Base-by-base conservation (phyloP, 1,284 basidiomycete genomes). In the Kalmanozyma brasiliensis region DNA sequence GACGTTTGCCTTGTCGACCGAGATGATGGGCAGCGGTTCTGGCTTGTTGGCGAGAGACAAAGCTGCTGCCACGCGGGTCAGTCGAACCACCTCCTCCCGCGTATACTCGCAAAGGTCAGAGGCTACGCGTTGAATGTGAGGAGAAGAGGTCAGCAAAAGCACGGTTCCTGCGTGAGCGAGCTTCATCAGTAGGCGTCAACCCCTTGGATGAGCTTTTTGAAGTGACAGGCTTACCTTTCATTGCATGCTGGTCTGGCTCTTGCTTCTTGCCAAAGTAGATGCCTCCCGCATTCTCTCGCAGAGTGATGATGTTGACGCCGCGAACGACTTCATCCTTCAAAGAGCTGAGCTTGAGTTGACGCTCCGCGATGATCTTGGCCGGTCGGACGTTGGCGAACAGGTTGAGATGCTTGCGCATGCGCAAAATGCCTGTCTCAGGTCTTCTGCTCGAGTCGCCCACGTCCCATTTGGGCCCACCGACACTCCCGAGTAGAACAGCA, bases 401-500 rank as follows among this genome's bases (percentile, higher is more conserved):
- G 32, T 93, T 93, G 53, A 97, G 89, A 24, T 88, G 88, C 84
- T 98, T 97, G 78, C 95, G 91, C 55, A 98, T 87, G 16, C 85
- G 83, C 38, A 98, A 89, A 29, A 98, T 87, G 62, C 94, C 95
- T 65, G 89, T 89, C 84, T 98, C 95, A 24, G 95, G 95, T 63
- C 95, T 89, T 52, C 97, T 88, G 82, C 90, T 90, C 67, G 66
- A 69, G 33, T 69, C 66, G 16, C 89, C 89, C 52, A 89, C 86
- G 44, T 93, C 94, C 95, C 95, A 98, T 84, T 97, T 97, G 23
- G 95, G 95, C 17, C 95, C 95, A 63, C 94, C 95, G 68, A 98
- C 92, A 24, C 94, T 90, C 67, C 94, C 94, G 93, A 75, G 26
- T 20, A 59, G 34, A 24, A 48, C 45, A 34, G 37, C 44, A 52